Evolutionary conservation across 106 monocot species (phyloP), one percentile per base, ranked within the genome.

Genomic region (Dendrobium nobile): DNA sequence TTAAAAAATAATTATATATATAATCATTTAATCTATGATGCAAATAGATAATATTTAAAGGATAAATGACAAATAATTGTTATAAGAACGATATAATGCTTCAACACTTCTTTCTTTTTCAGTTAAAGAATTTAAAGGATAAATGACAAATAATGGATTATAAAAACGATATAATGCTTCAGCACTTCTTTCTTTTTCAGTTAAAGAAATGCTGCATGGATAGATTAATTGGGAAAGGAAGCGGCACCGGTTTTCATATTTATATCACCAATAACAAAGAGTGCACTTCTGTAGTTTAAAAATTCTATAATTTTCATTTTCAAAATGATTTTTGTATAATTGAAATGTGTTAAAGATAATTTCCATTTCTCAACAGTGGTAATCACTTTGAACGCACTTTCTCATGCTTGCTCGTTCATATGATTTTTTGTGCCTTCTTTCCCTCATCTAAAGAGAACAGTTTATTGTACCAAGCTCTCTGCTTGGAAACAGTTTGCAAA

Each of bases 401-500:
- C 19, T 37, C 40, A 47, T 45, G 24, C 75, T 75, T 44, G 75
- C 47, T 75, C 47, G 42, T 42, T 31, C 26, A 16, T 73, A 18
- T 74, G 18, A 7, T 44, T 47, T 10, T 41, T 75, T 47, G 43
- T 75, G 19, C 22, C 13, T 75, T 75, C 7, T 41, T 75, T 75
- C n/a, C n/a, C 43, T 20, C 3, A 42, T 65, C 77, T 72, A 55
- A 80, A n/a, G 4, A 40, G 37, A 43, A 47, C 1, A 7, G 41
- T 16, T 41, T 80, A 22, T 79, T 67, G 74, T 43, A 77, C 80
- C 65, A 41, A 96, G 97, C 67, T 91, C 43, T 78, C 75, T 10
- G 18, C 72, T 54, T 99, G 88, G 92, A 92, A 91, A 83, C 88
- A 90, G n/a, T 77, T 80, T 76, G 81, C 85, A 10, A 85, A 72